phyloP scores from a whole-genome alignment of 2,329 filamentous ascomycete genomes.

The Ilyonectria destructans region DNA sequence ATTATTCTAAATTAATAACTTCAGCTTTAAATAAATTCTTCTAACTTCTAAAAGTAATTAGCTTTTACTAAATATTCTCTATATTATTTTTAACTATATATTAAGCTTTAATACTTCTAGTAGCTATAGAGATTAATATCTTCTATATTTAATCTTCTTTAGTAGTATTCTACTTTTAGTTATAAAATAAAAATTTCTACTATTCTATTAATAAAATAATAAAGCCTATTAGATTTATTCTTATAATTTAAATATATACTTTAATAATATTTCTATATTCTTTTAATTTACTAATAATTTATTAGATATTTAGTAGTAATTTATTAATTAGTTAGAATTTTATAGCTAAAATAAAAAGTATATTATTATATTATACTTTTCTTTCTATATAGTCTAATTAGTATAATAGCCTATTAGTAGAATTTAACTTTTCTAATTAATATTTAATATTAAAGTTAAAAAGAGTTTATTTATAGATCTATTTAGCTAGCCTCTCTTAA shows the following conservation, averaged over 20 bases:
- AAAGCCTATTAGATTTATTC: too few relatives aligned
- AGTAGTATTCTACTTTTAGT: not conserved
- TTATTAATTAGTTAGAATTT: not conserved
- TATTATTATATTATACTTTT: not conserved
- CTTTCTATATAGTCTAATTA: not conserved
- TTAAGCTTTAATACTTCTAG: too few relatives aligned
- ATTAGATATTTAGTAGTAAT: not conserved
- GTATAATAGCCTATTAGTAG: not conserved
- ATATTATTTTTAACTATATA: too few relatives aligned
- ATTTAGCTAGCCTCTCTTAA: not conserved
- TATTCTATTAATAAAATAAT: too few relatives aligned
- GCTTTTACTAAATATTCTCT: too few relatives aligned
- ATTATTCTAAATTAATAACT: not conserved
- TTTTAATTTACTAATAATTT: not conserved
- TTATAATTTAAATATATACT: not conserved
- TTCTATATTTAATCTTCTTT: not conserved
- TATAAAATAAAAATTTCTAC: not conserved
- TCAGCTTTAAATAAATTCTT: not conserved
- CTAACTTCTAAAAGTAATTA: too few relatives aligned
- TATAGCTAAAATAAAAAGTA: not conserved
- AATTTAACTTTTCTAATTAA: not conserved
- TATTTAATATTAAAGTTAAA: not conserved
- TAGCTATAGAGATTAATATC: too few relatives aligned
- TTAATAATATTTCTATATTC: too few relatives aligned
- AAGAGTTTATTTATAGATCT: not conserved